Conservation (phyloP, 768 basidiomycete genomes). For the Sporobolomyces pararoseus region DNA sequence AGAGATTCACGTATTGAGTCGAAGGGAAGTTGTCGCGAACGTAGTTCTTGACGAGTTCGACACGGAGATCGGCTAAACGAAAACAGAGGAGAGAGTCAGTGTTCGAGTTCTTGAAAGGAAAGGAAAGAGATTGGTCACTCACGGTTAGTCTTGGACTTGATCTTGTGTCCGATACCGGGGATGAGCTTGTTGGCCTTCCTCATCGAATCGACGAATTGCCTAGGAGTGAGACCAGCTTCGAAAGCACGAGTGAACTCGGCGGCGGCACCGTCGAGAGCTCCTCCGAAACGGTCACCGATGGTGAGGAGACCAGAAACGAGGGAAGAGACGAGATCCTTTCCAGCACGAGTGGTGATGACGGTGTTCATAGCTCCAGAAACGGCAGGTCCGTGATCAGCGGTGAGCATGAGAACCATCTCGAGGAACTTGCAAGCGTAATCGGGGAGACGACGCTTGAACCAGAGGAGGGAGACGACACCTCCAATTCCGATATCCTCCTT, state of each 20-base stretch:
- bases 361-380: constrained; percentile 86
- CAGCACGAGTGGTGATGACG: constrained; percentile 97
- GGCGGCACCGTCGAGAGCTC: constrained; percentile 96
- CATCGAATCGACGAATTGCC: constrained; percentile 81
- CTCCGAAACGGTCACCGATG: constrained; percentile 96
- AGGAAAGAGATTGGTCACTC: not conserved
- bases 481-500: constrained; percentile 67
- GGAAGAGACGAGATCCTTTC: constrained; percentile 96
- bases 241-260: constrained; percentile 89
- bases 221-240: constrained; percentile 87
- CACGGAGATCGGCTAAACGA: constrained; percentile 49
- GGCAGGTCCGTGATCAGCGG: constrained; percentile 72
- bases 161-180: constrained; percentile 98
- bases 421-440: constrained; percentile 96
- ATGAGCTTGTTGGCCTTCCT: constrained; percentile 54
- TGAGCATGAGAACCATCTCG: constrained; percentile 99
- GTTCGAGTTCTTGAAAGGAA: too few relatives aligned
- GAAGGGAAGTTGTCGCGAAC: constrained; percentile 93
- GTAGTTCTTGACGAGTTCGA: constrained; percentile 71
- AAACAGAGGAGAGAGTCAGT: not conserved
- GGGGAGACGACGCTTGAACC: constrained; percentile 95
- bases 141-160: constrained; percentile 97
- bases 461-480: constrained; percentile 89
- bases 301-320: constrained; percentile 93
- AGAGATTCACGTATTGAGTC: constrained; percentile 52